Conservation (phyloP, 2,329 filamentous ascomycete species). For the Fusarium sp. region DNA sequence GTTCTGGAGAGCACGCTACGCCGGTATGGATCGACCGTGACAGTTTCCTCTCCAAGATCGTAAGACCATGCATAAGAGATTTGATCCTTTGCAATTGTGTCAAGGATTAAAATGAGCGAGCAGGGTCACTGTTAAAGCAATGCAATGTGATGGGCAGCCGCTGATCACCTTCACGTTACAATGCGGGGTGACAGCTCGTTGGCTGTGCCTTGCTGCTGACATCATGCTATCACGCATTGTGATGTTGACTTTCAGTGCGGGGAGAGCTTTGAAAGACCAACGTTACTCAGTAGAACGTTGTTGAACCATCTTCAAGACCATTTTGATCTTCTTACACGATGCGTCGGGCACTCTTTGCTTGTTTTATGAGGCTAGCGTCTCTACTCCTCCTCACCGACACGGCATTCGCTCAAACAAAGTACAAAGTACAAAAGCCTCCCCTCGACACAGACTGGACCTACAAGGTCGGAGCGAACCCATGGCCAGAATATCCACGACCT, state of each 20-base stretch:
- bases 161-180: neutral
- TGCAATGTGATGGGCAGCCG: neutral
- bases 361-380: constrained; percentile 1
- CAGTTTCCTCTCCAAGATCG: neutral
- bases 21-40: neutral
- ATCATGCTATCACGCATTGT: neutral
- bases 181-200: neutral
- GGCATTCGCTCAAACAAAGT: constrained; percentile 40
- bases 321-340: too few relatives aligned
- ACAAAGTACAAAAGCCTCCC: constrained; percentile 54
- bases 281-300: too few relatives aligned
- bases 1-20: neutral
- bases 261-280: neutral
- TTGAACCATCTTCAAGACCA: too few relatives aligned
- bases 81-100: neutral
- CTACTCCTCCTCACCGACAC: neutral
- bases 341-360: constrained; percentile 3
- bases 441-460: constrained; percentile 66
- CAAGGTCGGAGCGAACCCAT: constrained; percentile 63
- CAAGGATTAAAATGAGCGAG: neutral
- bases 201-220: neutral
- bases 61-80: neutral
- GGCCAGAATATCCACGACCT: constrained; percentile 70
- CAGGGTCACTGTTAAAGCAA: neutral
- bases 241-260: neutral